phyloP scores from a whole-genome alignment of 306 rosid species.

The Alnus rubra region DNA sequence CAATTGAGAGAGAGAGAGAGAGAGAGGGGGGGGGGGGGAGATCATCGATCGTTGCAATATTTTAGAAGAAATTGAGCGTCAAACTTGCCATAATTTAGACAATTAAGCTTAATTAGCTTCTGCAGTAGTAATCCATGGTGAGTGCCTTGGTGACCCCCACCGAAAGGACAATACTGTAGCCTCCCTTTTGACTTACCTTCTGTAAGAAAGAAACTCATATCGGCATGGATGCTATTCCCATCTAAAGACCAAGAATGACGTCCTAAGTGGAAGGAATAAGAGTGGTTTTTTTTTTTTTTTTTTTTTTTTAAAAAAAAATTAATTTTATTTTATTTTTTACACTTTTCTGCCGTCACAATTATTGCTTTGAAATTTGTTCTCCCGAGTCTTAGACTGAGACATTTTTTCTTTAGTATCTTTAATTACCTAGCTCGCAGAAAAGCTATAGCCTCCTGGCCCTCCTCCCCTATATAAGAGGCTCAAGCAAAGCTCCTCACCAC shows the following conservation, averaged over 20 bases:
- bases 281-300: not conserved
- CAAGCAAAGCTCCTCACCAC: conserved; percentile 18
- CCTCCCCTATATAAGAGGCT: conserved; percentile 54
- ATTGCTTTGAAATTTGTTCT: not conserved
- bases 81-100: no score
- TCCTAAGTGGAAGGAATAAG: not conserved
- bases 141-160: no score
- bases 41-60: no score
- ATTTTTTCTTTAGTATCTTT: not conserved
- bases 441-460: not conserved
- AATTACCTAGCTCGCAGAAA: not conserved
- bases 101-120: not conserved
- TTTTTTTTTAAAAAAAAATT: no score
- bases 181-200: not conserved
- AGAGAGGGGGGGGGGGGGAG: no score
- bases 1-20: no score
- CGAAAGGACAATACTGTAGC: not conserved
- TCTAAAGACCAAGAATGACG: conserved; percentile 12
- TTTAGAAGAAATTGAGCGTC: no score
- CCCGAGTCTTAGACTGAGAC: not conserved
- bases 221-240: conserved; percentile 37
- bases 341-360: not conserved
- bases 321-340: not conserved
- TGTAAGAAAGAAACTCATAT: not conserved
- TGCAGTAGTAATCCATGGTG: no score